Evolutionary conservation across 345 rosid species (phyloP).

Genomic region (Iberis pinnata): DNA sequence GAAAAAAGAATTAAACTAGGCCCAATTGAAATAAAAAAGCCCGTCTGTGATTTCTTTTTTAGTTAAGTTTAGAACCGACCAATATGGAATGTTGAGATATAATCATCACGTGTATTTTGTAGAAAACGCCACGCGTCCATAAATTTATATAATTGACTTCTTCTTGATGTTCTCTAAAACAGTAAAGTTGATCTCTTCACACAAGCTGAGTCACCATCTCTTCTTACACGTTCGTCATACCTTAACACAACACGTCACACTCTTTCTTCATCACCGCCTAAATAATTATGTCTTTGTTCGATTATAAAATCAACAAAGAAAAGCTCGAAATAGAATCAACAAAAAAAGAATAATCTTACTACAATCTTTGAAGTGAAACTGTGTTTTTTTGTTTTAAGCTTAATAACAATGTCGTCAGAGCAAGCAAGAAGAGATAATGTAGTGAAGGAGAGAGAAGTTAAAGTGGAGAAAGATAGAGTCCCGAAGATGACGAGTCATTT

Average conservation of each 20-base stretch:
- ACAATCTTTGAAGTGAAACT: background rate
- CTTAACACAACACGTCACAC: slow-evolving; percentile 32
- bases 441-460: slow-evolving; percentile 36
- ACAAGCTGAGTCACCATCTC: slow-evolving; percentile 21
- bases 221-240: slow-evolving; percentile 29
- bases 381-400: slow-evolving; percentile 6
- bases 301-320: slow-evolving; percentile 15
- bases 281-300: background rate
- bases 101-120: slow-evolving; percentile 19
- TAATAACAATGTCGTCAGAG: slow-evolving; percentile 51
- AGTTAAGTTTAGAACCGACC: too few species aligned
- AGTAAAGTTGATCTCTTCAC: slow-evolving; percentile 4
- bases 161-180: background rate
- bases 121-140: slow-evolving; percentile 20
- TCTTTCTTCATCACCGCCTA: slow-evolving; percentile 19
- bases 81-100: too few species aligned
- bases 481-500: slow-evolving; percentile 57
- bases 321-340: slow-evolving; percentile 1
- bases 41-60: too few species aligned
- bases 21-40: too few species aligned
- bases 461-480: slow-evolving; percentile 48
- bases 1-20: too few species aligned
- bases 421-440: slow-evolving; percentile 45
- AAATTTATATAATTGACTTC: background rate
- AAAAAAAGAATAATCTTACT: background rate